Base-by-base conservation (phyloP, 129 eudicot genomes). In the Artemisia tridentata region DNA sequence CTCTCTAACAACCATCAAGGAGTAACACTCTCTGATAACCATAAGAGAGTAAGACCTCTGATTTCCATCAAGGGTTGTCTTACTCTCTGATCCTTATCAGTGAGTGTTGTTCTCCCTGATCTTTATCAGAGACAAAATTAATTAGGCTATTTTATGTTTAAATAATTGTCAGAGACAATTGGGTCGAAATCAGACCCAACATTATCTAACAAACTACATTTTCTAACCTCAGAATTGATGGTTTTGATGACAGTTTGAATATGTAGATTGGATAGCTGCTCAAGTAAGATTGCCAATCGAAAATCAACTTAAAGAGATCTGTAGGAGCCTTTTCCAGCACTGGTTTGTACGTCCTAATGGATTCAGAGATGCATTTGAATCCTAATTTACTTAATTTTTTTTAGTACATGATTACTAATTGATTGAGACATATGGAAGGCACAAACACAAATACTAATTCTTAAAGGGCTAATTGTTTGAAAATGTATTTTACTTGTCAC, bases 211-310 rank as follows among this genome's bases (percentile, higher is more conserved):
- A 17, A 54, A 65, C 58, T 17, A 66, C 7, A 17, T 46, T 17
- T 29, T 75, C 50, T 57, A 34, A 67, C 71, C 41, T 51, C 10
- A 7, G 29, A 17, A 61, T 52, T 14, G 23, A 61, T 21, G 47
- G 13, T 50, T 53, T 50, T 49, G 34, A 43, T 69, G 76, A 66
- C 77, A 84, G 89, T 76, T 81, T 63, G 83, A 77, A 21, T 87
- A 84, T 57, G 16, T 84, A 56, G 85, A 87, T 66, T 84, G 89
- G 89, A 38, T 87, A 71, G 87, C 87, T 55, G 80, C 59, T 66
- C 75, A 81, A 65, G 86, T 75, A 7, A 81, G 87, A 63, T 21
- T 73, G 38, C 41, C 29, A 17, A 56, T 77, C 14, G 76, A 77
- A 0, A 76, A 77, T 69, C 52, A 69, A 74, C 34, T 80, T 19